These are phyloP conservation scores for Phytophthora palmivora DNA, from an alignment of 352 stramenopile genomes.

Conservation along the genomic window DNA sequence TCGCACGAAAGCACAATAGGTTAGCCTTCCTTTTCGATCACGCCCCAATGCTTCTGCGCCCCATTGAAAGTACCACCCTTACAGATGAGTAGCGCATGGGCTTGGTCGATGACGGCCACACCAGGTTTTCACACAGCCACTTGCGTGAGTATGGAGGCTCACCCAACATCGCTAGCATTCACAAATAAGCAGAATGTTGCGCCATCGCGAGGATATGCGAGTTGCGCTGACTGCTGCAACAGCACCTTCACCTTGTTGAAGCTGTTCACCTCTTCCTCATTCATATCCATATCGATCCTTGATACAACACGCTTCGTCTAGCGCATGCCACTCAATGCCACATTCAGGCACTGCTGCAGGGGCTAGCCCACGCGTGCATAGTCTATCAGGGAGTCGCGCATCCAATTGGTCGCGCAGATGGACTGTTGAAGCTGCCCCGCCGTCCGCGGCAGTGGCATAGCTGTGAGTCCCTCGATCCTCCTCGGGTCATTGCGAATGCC, in stretches of 20 bases:
- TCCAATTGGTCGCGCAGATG: slow-evolving; percentile 10
- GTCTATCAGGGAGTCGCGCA: slow-evolving; percentile 7
- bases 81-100: not conserved
- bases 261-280: not conserved
- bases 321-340: not conserved
- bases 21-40: slow-evolving; percentile 13
- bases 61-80: slow-evolving; percentile 4
- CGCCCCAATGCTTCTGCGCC: slow-evolving; percentile 1
- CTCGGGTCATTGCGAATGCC: slow-evolving; percentile 8
- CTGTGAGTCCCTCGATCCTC: slow-evolving; percentile 1
- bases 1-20: not conserved
- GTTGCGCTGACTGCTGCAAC: not conserved
- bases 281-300: not conserved
- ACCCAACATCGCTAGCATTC: not conserved
- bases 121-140: not conserved
- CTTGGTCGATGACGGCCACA: not conserved
- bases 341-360: not conserved
- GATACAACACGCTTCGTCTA: slow-evolving; percentile 7
- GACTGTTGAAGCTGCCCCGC: slow-evolving; percentile 12
- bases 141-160: not conserved
- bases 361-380: not conserved
- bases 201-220: not conserved
- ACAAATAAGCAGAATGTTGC: slow-evolving; percentile 13
- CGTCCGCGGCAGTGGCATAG: not conserved
- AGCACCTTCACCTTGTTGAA: not conserved